phyloP scores from a whole-genome alignment of 2,329 filamentous ascomycete genomes.

The Paecilomyces formosus region DNA sequence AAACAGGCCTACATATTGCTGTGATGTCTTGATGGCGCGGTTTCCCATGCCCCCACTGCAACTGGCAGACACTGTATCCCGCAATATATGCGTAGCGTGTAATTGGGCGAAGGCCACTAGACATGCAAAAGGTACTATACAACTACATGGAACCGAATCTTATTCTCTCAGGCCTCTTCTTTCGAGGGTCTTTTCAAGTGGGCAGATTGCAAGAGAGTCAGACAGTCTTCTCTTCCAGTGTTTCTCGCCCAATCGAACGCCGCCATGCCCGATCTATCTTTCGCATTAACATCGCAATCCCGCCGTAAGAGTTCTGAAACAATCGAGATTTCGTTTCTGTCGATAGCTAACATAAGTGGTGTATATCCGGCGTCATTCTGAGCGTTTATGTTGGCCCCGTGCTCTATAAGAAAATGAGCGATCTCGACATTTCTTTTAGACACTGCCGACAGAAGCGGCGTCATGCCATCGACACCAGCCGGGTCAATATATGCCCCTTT shows the following conservation, averaged over 20 bases:
- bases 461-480: neutral
- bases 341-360: slow-evolving; percentile 5
- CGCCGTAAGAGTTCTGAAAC: neutral
- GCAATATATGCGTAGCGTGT: too few species aligned
- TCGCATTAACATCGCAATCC: neutral
- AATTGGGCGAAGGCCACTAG: neutral
- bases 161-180: neutral
- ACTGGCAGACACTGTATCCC: too few species aligned
- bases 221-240: neutral
- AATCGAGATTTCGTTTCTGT: neutral
- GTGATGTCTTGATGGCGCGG: too few species aligned
- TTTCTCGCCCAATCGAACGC: neutral
- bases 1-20: neutral
- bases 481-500: slow-evolving; percentile 3
- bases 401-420: slow-evolving; percentile 12
- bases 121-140: neutral
- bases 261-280: neutral
- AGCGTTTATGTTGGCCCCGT: slow-evolving; percentile 12
- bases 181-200: neutral
- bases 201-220: neutral
- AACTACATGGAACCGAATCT: neutral
- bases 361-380: slow-evolving; percentile 1
- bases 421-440: neutral
- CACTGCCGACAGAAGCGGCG: slow-evolving; percentile 4
- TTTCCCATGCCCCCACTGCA: too few species aligned